A percentile compares a stretch with the other conserved stretches of the same genome.
These are phyloP conservation scores for Apiospora marii DNA, from an alignment of 2,329 filamentous ascomycete genomes.

Conservation along the genomic window DNA sequence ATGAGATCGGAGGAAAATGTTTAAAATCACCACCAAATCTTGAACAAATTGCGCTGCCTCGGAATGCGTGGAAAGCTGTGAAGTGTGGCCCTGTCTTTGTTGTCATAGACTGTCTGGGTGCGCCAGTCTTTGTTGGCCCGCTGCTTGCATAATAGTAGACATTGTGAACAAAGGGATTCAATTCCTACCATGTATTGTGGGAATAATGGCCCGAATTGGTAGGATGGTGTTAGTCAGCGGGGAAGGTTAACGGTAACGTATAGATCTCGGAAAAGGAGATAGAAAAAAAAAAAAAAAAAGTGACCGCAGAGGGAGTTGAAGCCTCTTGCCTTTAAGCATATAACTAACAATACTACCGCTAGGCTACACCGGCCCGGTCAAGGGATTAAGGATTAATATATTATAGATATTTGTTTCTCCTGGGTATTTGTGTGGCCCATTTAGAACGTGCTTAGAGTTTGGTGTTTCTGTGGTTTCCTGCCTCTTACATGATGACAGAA, in stretches of 20 bases:
- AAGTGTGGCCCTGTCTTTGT: not conserved
- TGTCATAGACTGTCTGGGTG: not conserved
- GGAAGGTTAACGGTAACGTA: too few relatives aligned
- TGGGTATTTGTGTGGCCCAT: too few relatives aligned
- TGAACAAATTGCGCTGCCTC: not conserved
- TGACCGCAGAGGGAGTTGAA: constrained; percentile 3
- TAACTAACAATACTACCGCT: not conserved
- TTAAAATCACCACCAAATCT: not conserved
- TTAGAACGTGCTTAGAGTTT: not conserved
- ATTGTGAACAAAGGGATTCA: not conserved
- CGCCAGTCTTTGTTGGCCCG: not conserved
- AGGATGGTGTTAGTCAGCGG: not conserved
- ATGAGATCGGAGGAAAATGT: not conserved
- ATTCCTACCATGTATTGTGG: not conserved
- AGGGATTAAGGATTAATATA: not conserved
- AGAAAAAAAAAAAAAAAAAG: not conserved
- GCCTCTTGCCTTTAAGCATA: not conserved
- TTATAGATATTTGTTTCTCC: not conserved
- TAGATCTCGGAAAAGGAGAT: not conserved
- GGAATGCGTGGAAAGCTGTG: not conserved
- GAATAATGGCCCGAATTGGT: not conserved
- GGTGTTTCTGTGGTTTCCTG: not conserved
- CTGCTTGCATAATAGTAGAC: not conserved
- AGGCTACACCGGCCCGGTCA: not conserved
- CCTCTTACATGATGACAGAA: too few relatives aligned